Percentiles rank a stretch among this genome's conserved stretches.
Evolutionary conservation across 192 early-diverging fungal species (phyloP).

Genomic region (Rhizophlyctis rosea): DNA sequence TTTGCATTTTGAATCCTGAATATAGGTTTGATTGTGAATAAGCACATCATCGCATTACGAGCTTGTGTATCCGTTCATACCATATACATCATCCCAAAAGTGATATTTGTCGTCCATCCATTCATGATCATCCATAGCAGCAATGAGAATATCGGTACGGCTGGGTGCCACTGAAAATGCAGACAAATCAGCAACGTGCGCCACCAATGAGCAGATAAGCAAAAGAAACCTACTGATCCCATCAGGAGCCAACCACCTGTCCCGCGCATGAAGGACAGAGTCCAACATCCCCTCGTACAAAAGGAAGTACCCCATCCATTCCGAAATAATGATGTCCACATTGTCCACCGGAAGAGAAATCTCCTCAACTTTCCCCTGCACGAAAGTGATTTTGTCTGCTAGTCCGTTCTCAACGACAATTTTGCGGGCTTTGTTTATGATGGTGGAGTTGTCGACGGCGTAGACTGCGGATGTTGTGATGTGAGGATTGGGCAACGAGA

Average conservation of each 20-base stretch:
- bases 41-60: background rate
- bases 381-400: constrained; percentile 50
- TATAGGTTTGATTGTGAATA: too few relatives aligned
- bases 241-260: constrained; percentile 67
- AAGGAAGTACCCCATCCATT: constrained; percentile 95
- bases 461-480: constrained; percentile 26
- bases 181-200: constrained; percentile 6
- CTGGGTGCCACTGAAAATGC: constrained; percentile 58
- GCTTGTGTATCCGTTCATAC: constrained; percentile 3
- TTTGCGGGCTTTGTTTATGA: constrained; percentile 76
- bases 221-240: constrained; percentile 47
- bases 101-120: constrained; percentile 73
- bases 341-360: constrained; percentile 68
- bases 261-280: constrained; percentile 78
- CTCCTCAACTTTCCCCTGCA: constrained; percentile 78
- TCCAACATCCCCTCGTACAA: constrained; percentile 91
- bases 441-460: constrained; percentile 82
- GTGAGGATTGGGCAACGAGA: background rate
- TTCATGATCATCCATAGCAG: constrained; percentile 74
- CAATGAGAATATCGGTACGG: constrained; percentile 66
- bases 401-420: constrained; percentile 74
- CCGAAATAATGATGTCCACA: constrained; percentile 85
- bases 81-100: constrained; percentile 94
- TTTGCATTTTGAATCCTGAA: constrained; percentile 77
- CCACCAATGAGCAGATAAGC: too few relatives aligned